Percentiles rank a stretch among this genome's conserved stretches.
Conservation (phyloP, 2,329 filamentous ascomycete species). For the Epichloe amarillans region DNA sequence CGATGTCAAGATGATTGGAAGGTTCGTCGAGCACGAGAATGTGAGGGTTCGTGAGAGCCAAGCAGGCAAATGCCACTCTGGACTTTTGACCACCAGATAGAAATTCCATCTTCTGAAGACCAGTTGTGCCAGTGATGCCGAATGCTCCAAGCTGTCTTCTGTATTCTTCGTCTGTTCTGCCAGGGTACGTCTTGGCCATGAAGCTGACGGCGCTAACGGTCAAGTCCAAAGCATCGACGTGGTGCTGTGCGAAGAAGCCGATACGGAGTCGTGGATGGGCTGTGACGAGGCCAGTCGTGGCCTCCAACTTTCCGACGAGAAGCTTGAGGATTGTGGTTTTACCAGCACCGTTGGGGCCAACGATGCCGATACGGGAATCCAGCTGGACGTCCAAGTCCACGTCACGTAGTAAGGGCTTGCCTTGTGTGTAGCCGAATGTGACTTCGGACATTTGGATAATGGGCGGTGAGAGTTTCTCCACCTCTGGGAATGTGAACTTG, state of each 20-base stretch:
- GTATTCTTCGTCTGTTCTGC: slow-evolving; percentile 91
- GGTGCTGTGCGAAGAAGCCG: slow-evolving; percentile 96
- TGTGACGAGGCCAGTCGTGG: slow-evolving; percentile 70
- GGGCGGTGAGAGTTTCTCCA: slow-evolving; percentile 92
- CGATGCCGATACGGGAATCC: slow-evolving; percentile 95
- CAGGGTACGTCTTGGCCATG: slow-evolving; percentile 87
- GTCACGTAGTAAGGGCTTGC: slow-evolving; percentile 67
- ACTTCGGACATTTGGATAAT: slow-evolving; percentile 97
- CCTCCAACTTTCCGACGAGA: slow-evolving; percentile 73
- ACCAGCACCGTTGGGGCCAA: slow-evolving; percentile 97
- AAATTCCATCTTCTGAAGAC: slow-evolving; percentile 87
- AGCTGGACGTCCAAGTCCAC: slow-evolving; percentile 95
- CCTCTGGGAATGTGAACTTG: slow-evolving; percentile 92
- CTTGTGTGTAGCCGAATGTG: slow-evolving; percentile 72
- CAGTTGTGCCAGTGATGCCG: slow-evolving; percentile 84
- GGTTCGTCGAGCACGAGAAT: slow-evolving; percentile 97
- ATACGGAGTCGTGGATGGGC: slow-evolving; percentile 79
- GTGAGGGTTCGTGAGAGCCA: slow-evolving; percentile 86
- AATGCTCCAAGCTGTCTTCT: slow-evolving; percentile 85
- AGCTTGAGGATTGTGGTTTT: slow-evolving; percentile 98
- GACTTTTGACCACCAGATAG: slow-evolving; percentile 97
- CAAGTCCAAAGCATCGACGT: slow-evolving; percentile 90
- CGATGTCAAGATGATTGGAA: slow-evolving; percentile 97
- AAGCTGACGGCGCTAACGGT: slow-evolving; percentile 83
- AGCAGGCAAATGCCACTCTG: slow-evolving; percentile 92